Conservation (phyloP, 345 rosid species). For the sweet orange (Citrus sinensis) region DNA sequence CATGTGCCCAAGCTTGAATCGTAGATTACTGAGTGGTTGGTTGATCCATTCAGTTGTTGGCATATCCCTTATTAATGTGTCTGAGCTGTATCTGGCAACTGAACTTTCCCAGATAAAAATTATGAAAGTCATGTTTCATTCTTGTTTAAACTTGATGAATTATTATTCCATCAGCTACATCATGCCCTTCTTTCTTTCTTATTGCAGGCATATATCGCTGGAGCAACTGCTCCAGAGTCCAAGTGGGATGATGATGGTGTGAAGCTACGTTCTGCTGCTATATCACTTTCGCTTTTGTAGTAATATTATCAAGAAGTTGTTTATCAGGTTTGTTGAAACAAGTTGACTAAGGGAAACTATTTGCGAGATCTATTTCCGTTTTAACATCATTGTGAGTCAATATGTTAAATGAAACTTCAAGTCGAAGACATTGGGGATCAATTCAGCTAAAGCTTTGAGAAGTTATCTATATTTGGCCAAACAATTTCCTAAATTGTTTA, state of each 20-base stretch:
- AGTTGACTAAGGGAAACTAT: neutral
- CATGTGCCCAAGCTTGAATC: neutral
- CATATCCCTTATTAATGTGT: neutral
- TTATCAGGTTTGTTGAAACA: constrained; percentile 15
- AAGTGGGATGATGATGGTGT: constrained; percentile 79
- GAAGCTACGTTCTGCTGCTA: constrained; percentile 78
- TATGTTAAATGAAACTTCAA: neutral
- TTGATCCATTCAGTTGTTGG: neutral
- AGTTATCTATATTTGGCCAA: neutral
- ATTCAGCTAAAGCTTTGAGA: neutral
- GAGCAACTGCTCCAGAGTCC: constrained; percentile 84
- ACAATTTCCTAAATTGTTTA: neutral
- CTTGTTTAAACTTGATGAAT: neutral
- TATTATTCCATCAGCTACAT: neutral
- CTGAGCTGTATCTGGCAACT: neutral
- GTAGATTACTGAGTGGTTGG: neutral
- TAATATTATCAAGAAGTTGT: neutral
- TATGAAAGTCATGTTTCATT: neutral
- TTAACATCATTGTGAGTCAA: neutral
- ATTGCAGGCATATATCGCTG: constrained; percentile 68
- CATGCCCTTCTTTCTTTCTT: neutral
- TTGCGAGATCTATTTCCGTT: neutral
- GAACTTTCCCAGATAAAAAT: neutral
- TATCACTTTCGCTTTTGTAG: constrained; percentile 57
- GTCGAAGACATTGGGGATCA: neutral